Base-by-base conservation (phyloP, 345 rosid species). In the Trapa incisa region DNA sequence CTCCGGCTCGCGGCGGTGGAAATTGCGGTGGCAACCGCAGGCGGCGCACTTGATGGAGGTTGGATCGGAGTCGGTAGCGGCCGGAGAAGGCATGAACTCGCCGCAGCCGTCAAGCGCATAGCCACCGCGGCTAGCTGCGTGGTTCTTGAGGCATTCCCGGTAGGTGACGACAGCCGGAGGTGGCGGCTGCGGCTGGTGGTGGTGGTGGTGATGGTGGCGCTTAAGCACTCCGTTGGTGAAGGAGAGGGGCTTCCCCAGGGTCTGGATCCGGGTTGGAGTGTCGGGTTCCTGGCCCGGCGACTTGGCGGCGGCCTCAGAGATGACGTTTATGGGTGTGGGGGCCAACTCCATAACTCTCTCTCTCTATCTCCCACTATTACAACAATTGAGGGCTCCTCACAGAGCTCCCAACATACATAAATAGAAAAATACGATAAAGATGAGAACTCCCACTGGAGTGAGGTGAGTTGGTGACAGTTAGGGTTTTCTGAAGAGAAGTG, bases 1-100 rank as follows among this genome's bases (percentile, higher is more conserved):
- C 47, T 61, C 65, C 29, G 57, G 65, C 48, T 80, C 83, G 15
- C 74, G 48, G 9, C 87, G 67, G 65, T 83, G 87, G 75, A 83
- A 83, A 62, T 77, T 83, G n/a, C 84, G 78, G 76, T 83, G 87
- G 66, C 87, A 83, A 29, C 81, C 81, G 65, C 87, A 80, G 22
- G 84, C 87, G 17, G 87, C 87, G 43, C 87, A 83, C 1, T 52
- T 76, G 57, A 83, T 76, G 17, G 74, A 66, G 32, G 71, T 68
- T 1, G 70, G 70, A 38, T 38, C 61, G 3, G 62, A 47, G 32
- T 72, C 17, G 61, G 69, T 72, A 6, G 75, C 76, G 1, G 53
- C 64, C 15, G 70, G 68, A 10, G 37, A 68, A 2, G 84, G 79
- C 80, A 83, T 76, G 79, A 83, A 83, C 78, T 83, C 86, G 9